Percentiles rank a stretch among this genome's conserved stretches.
These are phyloP conservation scores for Penicillium oxalicum DNA, from an alignment of 2,329 filamentous ascomycete species.

Conservation along the genomic window DNA sequence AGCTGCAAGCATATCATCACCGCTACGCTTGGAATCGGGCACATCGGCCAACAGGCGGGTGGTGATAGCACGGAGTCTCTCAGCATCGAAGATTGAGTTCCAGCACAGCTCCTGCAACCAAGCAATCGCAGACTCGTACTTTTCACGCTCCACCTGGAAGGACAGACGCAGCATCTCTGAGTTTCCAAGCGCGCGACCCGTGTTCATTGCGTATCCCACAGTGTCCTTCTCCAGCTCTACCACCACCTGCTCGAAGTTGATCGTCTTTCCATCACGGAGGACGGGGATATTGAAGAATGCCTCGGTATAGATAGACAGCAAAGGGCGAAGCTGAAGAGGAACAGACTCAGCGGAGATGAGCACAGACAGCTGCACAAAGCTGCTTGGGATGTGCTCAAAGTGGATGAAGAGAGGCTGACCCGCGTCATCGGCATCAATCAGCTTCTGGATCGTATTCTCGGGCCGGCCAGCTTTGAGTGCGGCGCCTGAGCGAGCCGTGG, in stretches of 20 bases:
- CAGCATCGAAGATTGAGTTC: slow-evolving; percentile 79
- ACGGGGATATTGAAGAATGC: slow-evolving; percentile 95
- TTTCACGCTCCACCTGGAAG: slow-evolving; percentile 81
- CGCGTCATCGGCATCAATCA: slow-evolving; percentile 63
- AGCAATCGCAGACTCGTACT: slow-evolving; percentile 72
- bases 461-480: slow-evolving; percentile 65
- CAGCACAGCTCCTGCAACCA: slow-evolving; percentile 86
- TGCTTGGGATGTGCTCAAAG: slow-evolving; percentile 89
- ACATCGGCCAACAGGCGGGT: slow-evolving; percentile 85
- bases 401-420: slow-evolving; percentile 82
- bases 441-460: slow-evolving; percentile 64
- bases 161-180: slow-evolving; percentile 74
- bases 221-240: slow-evolving; percentile 88
- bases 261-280: slow-evolving; percentile 62
- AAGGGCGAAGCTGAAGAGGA: slow-evolving; percentile 74
- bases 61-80: slow-evolving; percentile 55
- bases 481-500: slow-evolving; percentile 73
- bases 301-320: slow-evolving; percentile 77
- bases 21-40: slow-evolving; percentile 84
- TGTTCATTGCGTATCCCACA: slow-evolving; percentile 70
- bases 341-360: slow-evolving; percentile 72
- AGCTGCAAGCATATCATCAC: slow-evolving; percentile 55
- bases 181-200: slow-evolving; percentile 64
- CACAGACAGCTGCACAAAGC: slow-evolving; percentile 80
- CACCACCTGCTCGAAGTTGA: slow-evolving; percentile 89